Base-by-base conservation (phyloP, 345 rosid species). In the Trapa bicornis region DNA sequence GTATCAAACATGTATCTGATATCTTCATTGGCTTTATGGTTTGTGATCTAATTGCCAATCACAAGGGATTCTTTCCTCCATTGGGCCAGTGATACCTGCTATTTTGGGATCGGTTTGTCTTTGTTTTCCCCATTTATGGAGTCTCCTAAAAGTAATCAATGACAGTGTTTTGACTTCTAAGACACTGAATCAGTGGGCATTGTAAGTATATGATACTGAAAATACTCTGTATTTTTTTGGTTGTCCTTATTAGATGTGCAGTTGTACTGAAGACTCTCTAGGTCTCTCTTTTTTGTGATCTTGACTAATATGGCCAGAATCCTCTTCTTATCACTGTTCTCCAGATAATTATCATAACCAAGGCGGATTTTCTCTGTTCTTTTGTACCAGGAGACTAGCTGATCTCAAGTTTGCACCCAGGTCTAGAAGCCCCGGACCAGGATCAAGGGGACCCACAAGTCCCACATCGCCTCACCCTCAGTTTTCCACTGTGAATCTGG, bases 381-480 rank as follows among this genome's bases (percentile, higher is more conserved):
- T 65, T 72, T 79, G 77, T 80, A 62, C 67, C 67, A 87, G 92
- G 80, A 83, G 83, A 53, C 68, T 72, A 45, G 68, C 76, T 70
- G 89, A 86, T 41, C 54, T 65, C 57, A 86, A 80, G 75, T 61
- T 71, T 42, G 74, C 72, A 66, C 74, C 61, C 60, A 66, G 79
- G 48, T 72, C 92, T 7, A 83, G 82, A 71, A 89, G 92, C 64
- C 90, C 87, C 0, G 80, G 83, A 47, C 75, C 84, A 9, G 83
- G 71, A 61, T 83, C 94, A 0, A 83, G 86, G 74, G 88, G 77
- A 15, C 73, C 87, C 33, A 81, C 87, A 41, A 85, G 97, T 68
- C 94, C 94, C 0, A 80, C 87, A 13, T 93, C 97, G 35, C 96
- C 98, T 42, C 89, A 86, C 76, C 73, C 80, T 6, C 81, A 81